Evolutionary conservation across 345 rosid genomes (phyloP).

Genomic region (Eucalyptus sp.): DNA sequence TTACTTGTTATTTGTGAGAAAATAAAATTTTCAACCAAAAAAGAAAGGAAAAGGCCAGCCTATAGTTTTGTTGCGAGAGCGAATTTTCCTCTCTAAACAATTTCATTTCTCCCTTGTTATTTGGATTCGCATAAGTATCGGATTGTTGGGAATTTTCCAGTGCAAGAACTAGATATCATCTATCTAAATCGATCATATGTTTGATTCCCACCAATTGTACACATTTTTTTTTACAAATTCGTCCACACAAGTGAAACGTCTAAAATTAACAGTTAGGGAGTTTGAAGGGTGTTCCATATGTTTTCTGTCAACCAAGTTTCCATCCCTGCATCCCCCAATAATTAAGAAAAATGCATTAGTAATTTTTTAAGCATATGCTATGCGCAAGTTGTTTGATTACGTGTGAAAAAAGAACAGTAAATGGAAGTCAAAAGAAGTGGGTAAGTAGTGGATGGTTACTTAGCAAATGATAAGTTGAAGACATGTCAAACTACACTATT

Average conservation of each 20-base stretch:
- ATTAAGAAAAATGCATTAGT: neutral
- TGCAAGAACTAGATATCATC: neutral
- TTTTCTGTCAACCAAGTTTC: neutral
- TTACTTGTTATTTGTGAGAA: neutral
- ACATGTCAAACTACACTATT: neutral
- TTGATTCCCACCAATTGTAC: neutral
- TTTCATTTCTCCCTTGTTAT: neutral
- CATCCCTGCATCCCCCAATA: neutral
- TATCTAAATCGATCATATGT: neutral
- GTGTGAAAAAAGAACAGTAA: neutral
- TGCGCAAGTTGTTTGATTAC: neutral
- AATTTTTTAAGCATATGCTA: neutral
- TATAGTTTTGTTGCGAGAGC: neutral
- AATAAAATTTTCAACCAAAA: neutral
- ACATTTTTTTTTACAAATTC: neutral
- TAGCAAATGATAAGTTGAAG: neutral
- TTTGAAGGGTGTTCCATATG: neutral
- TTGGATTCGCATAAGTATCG: neutral
- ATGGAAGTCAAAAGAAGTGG: neutral
- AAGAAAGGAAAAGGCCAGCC: neutral
- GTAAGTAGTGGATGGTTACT: neutral
- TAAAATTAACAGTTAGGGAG: neutral
- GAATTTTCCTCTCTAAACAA: neutral
- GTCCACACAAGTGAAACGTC: rapidly evolving
- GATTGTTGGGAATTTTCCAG: neutral